Evolutionary conservation across 139 green algal genomes (phyloP), one percentile per base, ranked within the genome.

Genomic region (Edaphochlamys debaryana): DNA sequence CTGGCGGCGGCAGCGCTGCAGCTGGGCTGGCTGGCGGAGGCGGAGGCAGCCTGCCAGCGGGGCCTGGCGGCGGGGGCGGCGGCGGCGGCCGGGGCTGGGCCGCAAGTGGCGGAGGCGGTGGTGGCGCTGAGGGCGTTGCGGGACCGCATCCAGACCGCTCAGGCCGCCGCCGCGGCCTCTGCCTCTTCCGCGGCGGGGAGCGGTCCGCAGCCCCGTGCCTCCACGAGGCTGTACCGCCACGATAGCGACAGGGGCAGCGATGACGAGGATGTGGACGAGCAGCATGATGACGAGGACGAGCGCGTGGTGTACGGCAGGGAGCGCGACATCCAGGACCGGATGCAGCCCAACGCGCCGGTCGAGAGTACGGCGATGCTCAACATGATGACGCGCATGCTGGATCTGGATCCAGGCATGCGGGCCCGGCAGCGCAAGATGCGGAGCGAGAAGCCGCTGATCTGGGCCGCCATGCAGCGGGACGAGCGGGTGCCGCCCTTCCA

Each of bases 21-120:
- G 63, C 76, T 82, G 63, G 76, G 76, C 32, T 73, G 63, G 76
- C 42, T 50, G n/a, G 42, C n/a, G 19, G 62, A 82, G 63, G 76
- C 63, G 62, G 42, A 48, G 63, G 71, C 34, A 6, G 71, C 71
- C 34, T 50, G 34, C 25, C 8, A 19, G 34, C 5, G 23, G 22
- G 71, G 71, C 3, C 36, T 79, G 34, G 52, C 34, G 71, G 50
- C 50, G 36, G 50, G 42, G 36, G n/a, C 19, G 23, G 4, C 8
- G 45, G 69, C n/a, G 36, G 45, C 45, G 13, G 45, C 45, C n/a
- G n/a, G n/a, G n/a, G n/a, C n/a, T n/a, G n/a, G n/a, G n/a, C n/a
- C n/a, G n/a, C n/a, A n/a, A 67, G 60, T 20, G 8, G 52, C 22
- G 1, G 50, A 79, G 4, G 71, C 52, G 30, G n/a, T 25, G 17